These are phyloP conservation scores for Aspergillus heteromorphus DNA, from an alignment of 495 filamentous ascomycete genomes.

Conservation along the genomic window DNA sequence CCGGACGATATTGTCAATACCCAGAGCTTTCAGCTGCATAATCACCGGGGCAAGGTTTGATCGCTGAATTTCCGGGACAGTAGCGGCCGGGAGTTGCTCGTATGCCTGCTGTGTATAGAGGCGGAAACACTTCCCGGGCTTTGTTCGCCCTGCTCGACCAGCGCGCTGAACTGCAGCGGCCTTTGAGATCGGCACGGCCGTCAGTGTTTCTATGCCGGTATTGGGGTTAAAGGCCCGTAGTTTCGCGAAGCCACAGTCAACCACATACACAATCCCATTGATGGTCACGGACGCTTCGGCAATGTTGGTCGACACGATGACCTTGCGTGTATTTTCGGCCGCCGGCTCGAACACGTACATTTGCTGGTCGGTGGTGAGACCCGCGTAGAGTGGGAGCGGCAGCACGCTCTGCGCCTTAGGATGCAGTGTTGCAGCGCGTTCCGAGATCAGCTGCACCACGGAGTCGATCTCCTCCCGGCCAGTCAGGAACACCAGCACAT, in stretches of 20 bases:
- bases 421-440: slow-evolving; percentile 71
- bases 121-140: slow-evolving; percentile 89
- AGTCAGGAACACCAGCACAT: slow-evolving; percentile 88
- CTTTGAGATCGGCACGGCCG: slow-evolving; percentile 82
- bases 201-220: slow-evolving; percentile 87
- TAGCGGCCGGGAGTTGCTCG: slow-evolving; percentile 63
- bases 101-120: slow-evolving; percentile 81
- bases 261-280: slow-evolving; percentile 85
- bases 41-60: slow-evolving; percentile 88
- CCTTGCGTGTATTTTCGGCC: slow-evolving; percentile 80
- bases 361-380: slow-evolving; percentile 82
- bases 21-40: slow-evolving; percentile 90
- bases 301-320: slow-evolving; percentile 93
- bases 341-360: slow-evolving; percentile 88
- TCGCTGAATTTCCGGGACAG: slow-evolving; percentile 86
- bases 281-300: slow-evolving; percentile 95
- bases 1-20: slow-evolving; percentile 89
- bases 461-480: slow-evolving; percentile 91
- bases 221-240: slow-evolving; percentile 79
- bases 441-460: slow-evolving; percentile 69
- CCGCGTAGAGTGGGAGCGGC: slow-evolving; percentile 82
- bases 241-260: slow-evolving; percentile 92
- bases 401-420: slow-evolving; percentile 63
- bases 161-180: slow-evolving; percentile 90
- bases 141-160: slow-evolving; percentile 87